Evolutionary conservation across 2,329 filamentous ascomycete species (phyloP), one percentile per base, ranked within the genome.

Genomic region (Fusarium nelsonii): DNA sequence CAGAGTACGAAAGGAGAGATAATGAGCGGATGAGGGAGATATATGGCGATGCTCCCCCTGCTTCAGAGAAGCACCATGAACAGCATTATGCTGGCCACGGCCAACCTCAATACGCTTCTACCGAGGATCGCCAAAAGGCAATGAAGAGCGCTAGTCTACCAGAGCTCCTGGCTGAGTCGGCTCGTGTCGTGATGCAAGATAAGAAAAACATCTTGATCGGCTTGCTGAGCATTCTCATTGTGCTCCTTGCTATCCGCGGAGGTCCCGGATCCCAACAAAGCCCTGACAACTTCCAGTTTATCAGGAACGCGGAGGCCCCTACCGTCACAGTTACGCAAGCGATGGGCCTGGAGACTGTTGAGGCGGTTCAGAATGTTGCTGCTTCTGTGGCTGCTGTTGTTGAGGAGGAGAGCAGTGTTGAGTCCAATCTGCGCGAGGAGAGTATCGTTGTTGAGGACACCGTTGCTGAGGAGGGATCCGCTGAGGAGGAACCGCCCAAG

Each of bases 141-240:
- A 78, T 79, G 53, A 79, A 84, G 62, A 77, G 78, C 11, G 84
- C 85, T 0, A 85, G 85, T 3, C 80, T 90, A 12, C 78, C 82
- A 1, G 84, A 88, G 63, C 78, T 90, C 10, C 72, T 90, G 0
- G 70, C 87, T 10, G 84, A 87, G 66, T 86, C 87, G 0, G 78
- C 81, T 51, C 81, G 83, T 33, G 84, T 90, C 9, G 75, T 87
- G 18, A 72, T 90, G 70, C 82, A 84, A 46, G 88, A 90, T 69
- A 82, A 82, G 59, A 89, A 85, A 78, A 90, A 90, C 58, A 74
- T 90, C 11, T 78, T 83, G n/a, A 90, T 90, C 28, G 79, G 81
- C 7, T 72, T 86, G 1, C 78, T 91, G 51, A 83, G 85, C 56
- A 60, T 86, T 3, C 74, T 90, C n/a, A 82, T 88, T 3, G 69